phyloP scores from a whole-genome alignment of 139 green algal species.

The Tetradesmus obliquus region DNA sequence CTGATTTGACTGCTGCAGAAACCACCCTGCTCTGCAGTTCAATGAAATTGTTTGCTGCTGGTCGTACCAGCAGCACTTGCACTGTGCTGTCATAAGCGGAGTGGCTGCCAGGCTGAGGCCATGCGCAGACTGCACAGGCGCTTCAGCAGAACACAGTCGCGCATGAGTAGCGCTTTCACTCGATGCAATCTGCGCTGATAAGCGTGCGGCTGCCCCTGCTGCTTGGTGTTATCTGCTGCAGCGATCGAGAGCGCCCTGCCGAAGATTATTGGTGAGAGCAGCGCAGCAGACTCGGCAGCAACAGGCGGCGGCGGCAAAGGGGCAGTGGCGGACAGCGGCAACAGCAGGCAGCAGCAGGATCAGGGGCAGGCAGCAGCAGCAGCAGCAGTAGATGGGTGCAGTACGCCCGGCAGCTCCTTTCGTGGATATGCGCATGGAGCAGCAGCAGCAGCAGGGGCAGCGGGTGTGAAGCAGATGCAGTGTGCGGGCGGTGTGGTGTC shows the following conservation, averaged over 20 bases:
- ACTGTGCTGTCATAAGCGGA: background rate
- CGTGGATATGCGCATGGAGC: background rate
- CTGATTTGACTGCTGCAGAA: too few relatives aligned
- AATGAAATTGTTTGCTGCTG: background rate
- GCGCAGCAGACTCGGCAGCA: background rate
- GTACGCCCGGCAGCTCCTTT: background rate
- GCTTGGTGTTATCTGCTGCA: background rate
- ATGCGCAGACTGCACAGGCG: too few relatives aligned
- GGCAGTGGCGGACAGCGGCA: background rate
- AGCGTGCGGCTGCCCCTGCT: background rate
- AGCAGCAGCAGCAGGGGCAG: slow-evolving; percentile 7
- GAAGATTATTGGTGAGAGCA: slow-evolving; percentile 7
- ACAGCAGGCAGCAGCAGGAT: slow-evolving; percentile 1
- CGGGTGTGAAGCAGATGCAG: background rate
- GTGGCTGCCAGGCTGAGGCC: background rate
- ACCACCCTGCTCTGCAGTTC: too few relatives aligned
- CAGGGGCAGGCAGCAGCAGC: background rate
- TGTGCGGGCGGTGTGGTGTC: background rate
- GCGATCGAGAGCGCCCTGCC: background rate
- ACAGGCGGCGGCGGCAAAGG: background rate
- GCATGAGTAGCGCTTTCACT: too few relatives aligned
- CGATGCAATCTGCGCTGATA: background rate
- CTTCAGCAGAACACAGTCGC: too few relatives aligned
- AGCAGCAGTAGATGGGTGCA: background rate
- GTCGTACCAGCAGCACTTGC: background rate